phyloP scores from a whole-genome alignment of 1,284 basidiomycete species.

The Ceraceosorus guamensis region DNA sequence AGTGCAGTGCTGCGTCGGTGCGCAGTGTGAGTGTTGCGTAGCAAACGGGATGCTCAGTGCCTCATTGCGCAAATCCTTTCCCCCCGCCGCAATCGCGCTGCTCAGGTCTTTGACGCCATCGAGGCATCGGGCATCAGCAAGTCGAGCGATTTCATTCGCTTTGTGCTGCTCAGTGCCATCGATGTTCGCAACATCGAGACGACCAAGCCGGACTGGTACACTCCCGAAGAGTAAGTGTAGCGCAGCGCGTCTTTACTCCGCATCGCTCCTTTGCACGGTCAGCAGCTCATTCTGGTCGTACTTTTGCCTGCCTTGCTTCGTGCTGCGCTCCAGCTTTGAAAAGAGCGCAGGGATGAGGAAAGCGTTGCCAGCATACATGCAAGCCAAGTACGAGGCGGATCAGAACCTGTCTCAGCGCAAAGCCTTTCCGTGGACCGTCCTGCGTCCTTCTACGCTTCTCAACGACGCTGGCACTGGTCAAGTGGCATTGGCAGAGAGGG shows the following conservation, averaged over 20 bases:
- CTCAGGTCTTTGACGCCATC: constrained; percentile 65
- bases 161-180: constrained; percentile 60
- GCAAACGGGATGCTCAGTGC: no score
- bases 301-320: no score
- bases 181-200: constrained; percentile 57
- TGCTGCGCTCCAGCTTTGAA: no score
- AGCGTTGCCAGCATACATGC: no score
- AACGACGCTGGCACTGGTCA: constrained; percentile 50
- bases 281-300: no score
- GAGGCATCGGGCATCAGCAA: constrained; percentile 53
- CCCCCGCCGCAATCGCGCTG: no score
- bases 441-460: constrained; percentile 61
- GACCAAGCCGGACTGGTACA: constrained; percentile 36
- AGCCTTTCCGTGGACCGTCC: constrained; percentile 63
- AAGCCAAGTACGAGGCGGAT: constrained; percentile 57
- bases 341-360: no score
- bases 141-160: constrained; percentile 54
- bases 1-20: no score
- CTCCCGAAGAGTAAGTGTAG: constrained; percentile 49
- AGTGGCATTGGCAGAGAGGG: constrained; percentile 22
- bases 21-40: no score
- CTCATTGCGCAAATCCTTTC: no score
- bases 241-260: no score
- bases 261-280: no score
- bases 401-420: constrained; percentile 59